Percentiles rank a stretch among this genome's conserved stretches.
These are phyloP conservation scores for Curvularia lunata DNA, from an alignment of 2,329 filamentous ascomycete species.

Conservation along the genomic window DNA sequence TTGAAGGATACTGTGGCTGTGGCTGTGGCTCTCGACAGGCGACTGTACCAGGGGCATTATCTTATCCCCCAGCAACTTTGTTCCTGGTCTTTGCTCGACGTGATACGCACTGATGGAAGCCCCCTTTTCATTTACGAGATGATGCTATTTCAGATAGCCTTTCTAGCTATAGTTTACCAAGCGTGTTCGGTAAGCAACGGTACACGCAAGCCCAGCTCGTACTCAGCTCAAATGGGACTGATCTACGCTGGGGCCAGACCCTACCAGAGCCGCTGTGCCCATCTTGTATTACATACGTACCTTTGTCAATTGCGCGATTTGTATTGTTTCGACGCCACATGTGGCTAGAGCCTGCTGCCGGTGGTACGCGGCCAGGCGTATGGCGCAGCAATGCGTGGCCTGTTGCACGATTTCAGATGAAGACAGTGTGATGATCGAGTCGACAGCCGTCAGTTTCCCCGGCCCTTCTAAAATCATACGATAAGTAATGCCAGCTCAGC, in stretches of 20 bases:
- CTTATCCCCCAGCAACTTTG: neutral
- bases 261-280: neutral
- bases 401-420: neutral
- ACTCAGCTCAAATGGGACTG: conserved; percentile 6
- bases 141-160: neutral
- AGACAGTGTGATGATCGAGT: neutral
- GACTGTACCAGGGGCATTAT: neutral
- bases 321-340: neutral
- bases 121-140: neutral
- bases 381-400: conserved; percentile 4
- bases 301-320: neutral
- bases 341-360: conserved; percentile 1
- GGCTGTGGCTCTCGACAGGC: neutral
- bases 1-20: too few relatives aligned
- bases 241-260: conserved; percentile 3
- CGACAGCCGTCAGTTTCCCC: neutral
- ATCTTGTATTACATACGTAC: neutral
- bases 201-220: conserved; percentile 17
- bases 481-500: neutral
- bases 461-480: neutral
- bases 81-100: too few relatives aligned
- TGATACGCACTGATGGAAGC: neutral
- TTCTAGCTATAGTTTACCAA: conserved; percentile 4
- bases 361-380: conserved; percentile 5
- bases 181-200: conserved; percentile 4